Evolutionary conservation across 164 flowering plant species (phyloP).

Genomic region (Aristolochia contorta): DNA sequence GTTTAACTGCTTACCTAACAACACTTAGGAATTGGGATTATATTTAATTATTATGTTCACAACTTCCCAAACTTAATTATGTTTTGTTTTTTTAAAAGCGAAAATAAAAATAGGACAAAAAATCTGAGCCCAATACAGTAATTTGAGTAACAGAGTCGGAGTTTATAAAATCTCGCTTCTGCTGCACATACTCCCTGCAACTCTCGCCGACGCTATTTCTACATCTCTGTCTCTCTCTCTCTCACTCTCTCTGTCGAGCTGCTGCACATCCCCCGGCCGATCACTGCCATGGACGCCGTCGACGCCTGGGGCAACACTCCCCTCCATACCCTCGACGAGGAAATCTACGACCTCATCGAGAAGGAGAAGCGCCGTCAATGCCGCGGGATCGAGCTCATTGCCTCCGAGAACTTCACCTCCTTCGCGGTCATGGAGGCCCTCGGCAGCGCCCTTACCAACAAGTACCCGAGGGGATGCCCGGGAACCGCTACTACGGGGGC

Average conservation of each 20-base stretch:
- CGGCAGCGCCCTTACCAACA: constrained; percentile 89
- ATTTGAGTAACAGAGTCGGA: neutral
- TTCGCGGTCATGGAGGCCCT: constrained; percentile 95
- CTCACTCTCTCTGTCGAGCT: neutral
- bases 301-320: constrained; percentile 74
- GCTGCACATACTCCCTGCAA: neutral
- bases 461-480: constrained; percentile 98
- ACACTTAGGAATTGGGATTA: too few species aligned
- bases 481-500: constrained; percentile 96
- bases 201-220: neutral
- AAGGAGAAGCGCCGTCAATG: constrained; percentile 93
- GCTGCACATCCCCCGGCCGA: too few species aligned
- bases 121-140: neutral
- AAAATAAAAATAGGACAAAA: too few species aligned
- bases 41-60: too few species aligned
- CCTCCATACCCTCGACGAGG: constrained; percentile 52
- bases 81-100: too few species aligned
- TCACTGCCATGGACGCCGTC: constrained; percentile 67
- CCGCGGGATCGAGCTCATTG: constrained; percentile 92
- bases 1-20: too few species aligned
- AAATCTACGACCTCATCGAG: constrained; percentile 93
- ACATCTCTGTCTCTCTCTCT: neutral
- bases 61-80: too few species aligned
- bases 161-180: neutral
- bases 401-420: constrained; percentile 95